A percentile compares a stretch with the other conserved stretches of the same genome.
phyloP scores from a whole-genome alignment of 176 grass and related monocot species.

The Miscanthus lutarioriparius region DNA sequence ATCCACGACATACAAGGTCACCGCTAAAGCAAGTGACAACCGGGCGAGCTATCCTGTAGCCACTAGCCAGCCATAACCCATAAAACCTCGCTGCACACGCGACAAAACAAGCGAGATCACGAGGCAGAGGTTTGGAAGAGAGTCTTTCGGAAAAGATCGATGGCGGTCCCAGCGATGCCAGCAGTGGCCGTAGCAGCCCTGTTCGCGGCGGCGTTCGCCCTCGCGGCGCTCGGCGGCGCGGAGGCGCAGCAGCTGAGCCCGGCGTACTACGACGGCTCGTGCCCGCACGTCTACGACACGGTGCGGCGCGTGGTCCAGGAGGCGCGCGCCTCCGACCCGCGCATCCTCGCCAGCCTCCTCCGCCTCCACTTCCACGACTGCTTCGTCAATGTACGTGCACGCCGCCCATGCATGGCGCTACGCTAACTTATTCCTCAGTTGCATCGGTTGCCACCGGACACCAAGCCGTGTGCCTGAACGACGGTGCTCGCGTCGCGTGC shows the following conservation, averaged over 20 bases:
- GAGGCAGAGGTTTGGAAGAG: neutral
- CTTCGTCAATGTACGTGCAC: conserved; percentile 40
- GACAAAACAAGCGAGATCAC: neutral
- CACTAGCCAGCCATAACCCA: neutral
- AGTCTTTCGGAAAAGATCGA: neutral
- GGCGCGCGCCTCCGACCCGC: conserved; percentile 40
- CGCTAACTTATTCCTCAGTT: no score
- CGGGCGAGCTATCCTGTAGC: neutral
- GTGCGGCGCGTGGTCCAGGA: conserved; percentile 48
- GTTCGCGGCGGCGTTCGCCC: conserved; percentile 27
- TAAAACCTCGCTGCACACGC: neutral
- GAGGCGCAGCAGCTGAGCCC: conserved; percentile 27
- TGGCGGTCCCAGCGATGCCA: neutral
- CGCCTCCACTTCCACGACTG: conserved; percentile 79
- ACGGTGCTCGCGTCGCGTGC: neutral
- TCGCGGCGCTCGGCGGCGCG: conserved; percentile 18
- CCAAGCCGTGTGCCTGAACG: no score
- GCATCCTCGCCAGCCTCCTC: conserved; percentile 55
- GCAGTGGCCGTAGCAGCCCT: neutral
- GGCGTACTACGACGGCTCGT: conserved; percentile 37
- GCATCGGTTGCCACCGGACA: no score
- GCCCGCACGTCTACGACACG: conserved; percentile 43
- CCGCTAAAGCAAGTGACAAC: neutral
- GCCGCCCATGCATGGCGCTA: neutral
- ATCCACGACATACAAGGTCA: neutral